Evolutionary conservation across 768 basidiomycete species (phyloP).

Genomic region (Leccinellum luteum): DNA sequence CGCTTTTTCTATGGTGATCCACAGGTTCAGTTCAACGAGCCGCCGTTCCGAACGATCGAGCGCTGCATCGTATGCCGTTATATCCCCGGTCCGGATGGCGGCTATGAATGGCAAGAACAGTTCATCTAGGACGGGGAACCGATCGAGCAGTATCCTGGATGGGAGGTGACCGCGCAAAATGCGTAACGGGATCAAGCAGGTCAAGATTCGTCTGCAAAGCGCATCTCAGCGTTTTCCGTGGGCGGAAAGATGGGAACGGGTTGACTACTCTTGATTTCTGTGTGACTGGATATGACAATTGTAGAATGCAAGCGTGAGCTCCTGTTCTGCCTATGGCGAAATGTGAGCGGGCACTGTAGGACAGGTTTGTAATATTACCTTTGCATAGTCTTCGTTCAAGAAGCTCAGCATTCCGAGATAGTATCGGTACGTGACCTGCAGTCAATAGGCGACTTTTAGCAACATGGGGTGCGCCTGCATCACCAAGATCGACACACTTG

Average conservation of each 20-base stretch:
- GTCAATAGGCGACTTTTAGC: constrained; percentile 17
- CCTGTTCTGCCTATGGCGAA: constrained; percentile 68
- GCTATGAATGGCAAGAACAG: constrained; percentile 78
- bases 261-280: constrained; percentile 77
- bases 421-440: constrained; percentile 89
- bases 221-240: background rate
- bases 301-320: constrained; percentile 84
- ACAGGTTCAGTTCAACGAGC: constrained; percentile 79
- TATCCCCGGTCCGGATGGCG: constrained; percentile 76
- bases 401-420: constrained; percentile 95
- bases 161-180: constrained; percentile 88
- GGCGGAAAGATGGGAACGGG: background rate
- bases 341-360: background rate
- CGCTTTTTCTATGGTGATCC: too few species aligned
- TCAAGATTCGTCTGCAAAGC: constrained; percentile 72
- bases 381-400: constrained; percentile 86
- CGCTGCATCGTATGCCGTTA: constrained; percentile 76
- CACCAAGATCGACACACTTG: constrained; percentile 51
- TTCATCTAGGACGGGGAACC: constrained; percentile 69
- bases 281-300: constrained; percentile 69
- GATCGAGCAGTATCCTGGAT: constrained; percentile 61
- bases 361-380: constrained; percentile 43
- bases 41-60: constrained; percentile 67
- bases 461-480: background rate
- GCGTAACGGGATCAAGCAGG: constrained; percentile 86